phyloP scores from a whole-genome alignment of 352 stramenopile species.

The Globisporangium perplexum region DNA sequence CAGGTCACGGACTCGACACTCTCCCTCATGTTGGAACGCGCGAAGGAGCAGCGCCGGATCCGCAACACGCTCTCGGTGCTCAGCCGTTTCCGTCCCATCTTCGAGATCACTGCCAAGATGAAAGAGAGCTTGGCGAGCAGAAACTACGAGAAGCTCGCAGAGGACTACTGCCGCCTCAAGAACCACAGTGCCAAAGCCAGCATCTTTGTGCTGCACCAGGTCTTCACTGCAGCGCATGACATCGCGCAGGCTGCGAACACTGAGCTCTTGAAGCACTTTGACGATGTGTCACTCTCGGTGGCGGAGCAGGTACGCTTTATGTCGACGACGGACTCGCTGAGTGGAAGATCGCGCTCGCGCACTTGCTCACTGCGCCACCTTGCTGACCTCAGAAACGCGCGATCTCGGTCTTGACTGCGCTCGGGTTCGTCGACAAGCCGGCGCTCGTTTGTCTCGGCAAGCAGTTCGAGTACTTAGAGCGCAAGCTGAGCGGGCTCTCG shows the following conservation, averaged over 20 bases:
- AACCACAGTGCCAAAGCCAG: slow-evolving; percentile 61
- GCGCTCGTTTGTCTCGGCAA: slow-evolving; percentile 60
- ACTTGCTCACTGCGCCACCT: neutral
- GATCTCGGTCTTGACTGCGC: slow-evolving; percentile 45
- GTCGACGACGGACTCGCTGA: neutral
- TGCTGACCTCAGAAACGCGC: slow-evolving; percentile 34
- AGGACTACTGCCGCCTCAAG: slow-evolving; percentile 68
- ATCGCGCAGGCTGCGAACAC: slow-evolving; percentile 55
- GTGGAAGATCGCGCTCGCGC: neutral
- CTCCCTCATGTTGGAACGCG: slow-evolving; percentile 69
- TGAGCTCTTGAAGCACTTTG: slow-evolving; percentile 54
- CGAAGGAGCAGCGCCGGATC: slow-evolving; percentile 71
- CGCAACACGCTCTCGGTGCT: slow-evolving; percentile 70
- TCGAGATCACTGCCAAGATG: slow-evolving; percentile 77
- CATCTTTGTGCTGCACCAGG: slow-evolving; percentile 45
- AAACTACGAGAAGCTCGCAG: slow-evolving; percentile 69
- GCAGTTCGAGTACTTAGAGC: slow-evolving; percentile 61
- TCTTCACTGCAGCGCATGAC: slow-evolving; percentile 49
- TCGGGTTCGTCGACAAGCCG: slow-evolving; percentile 61
- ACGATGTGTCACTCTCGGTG: slow-evolving; percentile 52
- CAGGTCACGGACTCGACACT: slow-evolving; percentile 58
- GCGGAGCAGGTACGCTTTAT: slow-evolving; percentile 39
- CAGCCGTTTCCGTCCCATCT: slow-evolving; percentile 52
- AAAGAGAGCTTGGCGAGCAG: slow-evolving; percentile 51
- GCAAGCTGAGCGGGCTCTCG: slow-evolving; percentile 33